Evolutionary conservation across 768 basidiomycete species (phyloP), one percentile per base, ranked within the genome.

Genomic region (Macrolepiota dolichaula): DNA sequence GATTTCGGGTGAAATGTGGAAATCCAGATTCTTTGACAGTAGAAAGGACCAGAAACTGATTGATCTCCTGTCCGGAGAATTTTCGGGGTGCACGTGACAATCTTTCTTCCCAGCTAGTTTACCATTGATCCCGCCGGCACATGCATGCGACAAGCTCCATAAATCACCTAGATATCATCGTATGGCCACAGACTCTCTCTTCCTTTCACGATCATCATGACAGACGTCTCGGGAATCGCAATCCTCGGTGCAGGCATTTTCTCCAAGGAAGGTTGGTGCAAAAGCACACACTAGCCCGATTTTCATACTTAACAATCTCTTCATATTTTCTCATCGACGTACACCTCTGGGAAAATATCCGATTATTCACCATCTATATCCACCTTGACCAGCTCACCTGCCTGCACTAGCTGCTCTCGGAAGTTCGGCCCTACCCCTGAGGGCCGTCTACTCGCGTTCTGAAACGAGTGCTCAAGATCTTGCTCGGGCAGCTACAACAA

Each of bases 191-290:
- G 36, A 4, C n/a, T 40, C 44, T 25, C 61, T 55, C 53, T 58
- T 32, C 58, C 42, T 49, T 57, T 64, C 55, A 25, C 40, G 47
- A 58, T 62, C 64, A 64, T 56, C 61, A 83, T 82, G 80, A 72
- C 80, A 42, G 70, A 66, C 52, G 62, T 72, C 61, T 63, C 75
- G 56, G 86, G 87, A 29, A 74, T 91, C 59, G 93, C 92, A 25
- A 83, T 95, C 66, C 83, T 94, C 49, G 92, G 92, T 62, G 85
- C 89, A 52, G 92, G 93, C 22, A 80, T 93, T 60, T 92, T 92
- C 65, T 88, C 87, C 56, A 86, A 79, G 66, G 85, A 88, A 79
- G 89, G 89, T 88, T 66, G 51, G 82, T 76, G 24, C 42, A 55
- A 22, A 55, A 22, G 22, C 47, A 13, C 22, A 13, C 22, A 11